phyloP scores from a whole-genome alignment of 2,329 filamentous ascomycete species.

The Metarhizium guizhouense region DNA sequence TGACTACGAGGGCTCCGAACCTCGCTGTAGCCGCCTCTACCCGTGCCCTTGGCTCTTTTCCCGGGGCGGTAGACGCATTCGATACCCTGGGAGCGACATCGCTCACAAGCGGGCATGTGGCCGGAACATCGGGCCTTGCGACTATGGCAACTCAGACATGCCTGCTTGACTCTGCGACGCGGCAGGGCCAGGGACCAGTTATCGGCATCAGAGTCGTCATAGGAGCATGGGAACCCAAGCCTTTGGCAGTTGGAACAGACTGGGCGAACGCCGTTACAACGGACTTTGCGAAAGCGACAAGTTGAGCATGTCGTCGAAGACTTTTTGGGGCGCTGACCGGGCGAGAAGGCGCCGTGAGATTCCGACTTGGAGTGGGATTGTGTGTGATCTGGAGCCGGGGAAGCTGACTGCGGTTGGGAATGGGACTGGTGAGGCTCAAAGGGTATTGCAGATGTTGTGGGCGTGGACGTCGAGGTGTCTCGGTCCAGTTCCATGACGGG shows the following conservation, averaged over 20 bases:
- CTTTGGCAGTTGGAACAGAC: constrained; percentile 51
- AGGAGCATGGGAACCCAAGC: constrained; percentile 48
- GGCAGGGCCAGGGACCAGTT: constrained; percentile 36
- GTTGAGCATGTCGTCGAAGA: constrained; percentile 42
- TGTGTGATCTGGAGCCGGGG: not conserved
- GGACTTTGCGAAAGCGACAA: constrained; percentile 47
- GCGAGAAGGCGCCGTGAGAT: constrained; percentile 1
- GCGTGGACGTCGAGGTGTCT: not conserved
- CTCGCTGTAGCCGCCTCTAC: constrained; percentile 12
- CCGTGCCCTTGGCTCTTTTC: constrained; percentile 27
- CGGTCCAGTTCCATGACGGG: constrained; percentile 5
- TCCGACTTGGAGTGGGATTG: not conserved
- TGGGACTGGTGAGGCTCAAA: not conserved
- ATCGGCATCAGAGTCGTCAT: constrained; percentile 37
- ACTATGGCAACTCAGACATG: constrained; percentile 48
- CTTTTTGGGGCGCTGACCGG: constrained; percentile 29
- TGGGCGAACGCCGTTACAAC: constrained; percentile 44
- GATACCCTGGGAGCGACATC: constrained; percentile 39
- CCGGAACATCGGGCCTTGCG: constrained; percentile 51
- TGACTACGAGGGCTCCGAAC: constrained; percentile 23
- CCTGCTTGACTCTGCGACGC: constrained; percentile 45
- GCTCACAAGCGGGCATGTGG: constrained; percentile 45
- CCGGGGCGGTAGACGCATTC: constrained; percentile 46
- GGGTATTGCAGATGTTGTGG: not conserved
- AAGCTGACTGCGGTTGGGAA: not conserved